Evolutionary conservation across 495 filamentous ascomycete genomes (phyloP).

Genomic region (Oleoguttula mirabilis): DNA sequence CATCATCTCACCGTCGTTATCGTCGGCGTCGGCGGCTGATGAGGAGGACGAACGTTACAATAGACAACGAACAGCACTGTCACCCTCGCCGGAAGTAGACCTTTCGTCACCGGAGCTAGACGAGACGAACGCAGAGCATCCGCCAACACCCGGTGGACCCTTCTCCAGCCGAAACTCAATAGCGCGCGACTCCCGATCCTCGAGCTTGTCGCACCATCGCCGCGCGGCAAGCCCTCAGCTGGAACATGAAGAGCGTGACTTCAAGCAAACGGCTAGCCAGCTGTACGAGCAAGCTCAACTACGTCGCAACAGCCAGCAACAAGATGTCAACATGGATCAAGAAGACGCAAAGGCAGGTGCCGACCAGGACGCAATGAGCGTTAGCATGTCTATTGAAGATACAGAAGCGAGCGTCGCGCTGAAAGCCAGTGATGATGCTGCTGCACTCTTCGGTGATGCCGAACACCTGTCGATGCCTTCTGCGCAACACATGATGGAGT

Average conservation of each 20-base stretch:
- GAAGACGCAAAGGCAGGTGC: slow-evolving; percentile 3
- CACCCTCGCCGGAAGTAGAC: slow-evolving; percentile 86
- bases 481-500: slow-evolving; percentile 13
- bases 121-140: slow-evolving; percentile 47
- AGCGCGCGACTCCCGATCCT: slow-evolving; percentile 25
- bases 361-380: slow-evolving; percentile 15
- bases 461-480: slow-evolving; percentile 15
- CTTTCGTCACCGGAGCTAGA: slow-evolving; percentile 80
- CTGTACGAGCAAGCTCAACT: slow-evolving; percentile 22
- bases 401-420: slow-evolving; percentile 28
- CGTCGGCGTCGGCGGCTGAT: slow-evolving; percentile 57
- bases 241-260: slow-evolving; percentile 92
- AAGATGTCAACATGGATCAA: slow-evolving; percentile 11
- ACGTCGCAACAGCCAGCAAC: slow-evolving; percentile 7
- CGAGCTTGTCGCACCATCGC: slow-evolving; percentile 44
- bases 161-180: slow-evolving; percentile 40
- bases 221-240: slow-evolving; percentile 72
- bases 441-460: slow-evolving; percentile 31
- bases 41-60: slow-evolving; percentile 43
- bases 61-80: slow-evolving; percentile 59
- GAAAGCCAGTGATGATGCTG: slow-evolving; percentile 30
- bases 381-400: slow-evolving; percentile 24
- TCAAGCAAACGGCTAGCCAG: slow-evolving; percentile 70
- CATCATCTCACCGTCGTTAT: slow-evolving; percentile 77
- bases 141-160: slow-evolving; percentile 45